Evolutionary conservation across 805 yeast species (phyloP), one percentile per base, ranked within the genome.

Genomic region (Candida insectorum): DNA sequence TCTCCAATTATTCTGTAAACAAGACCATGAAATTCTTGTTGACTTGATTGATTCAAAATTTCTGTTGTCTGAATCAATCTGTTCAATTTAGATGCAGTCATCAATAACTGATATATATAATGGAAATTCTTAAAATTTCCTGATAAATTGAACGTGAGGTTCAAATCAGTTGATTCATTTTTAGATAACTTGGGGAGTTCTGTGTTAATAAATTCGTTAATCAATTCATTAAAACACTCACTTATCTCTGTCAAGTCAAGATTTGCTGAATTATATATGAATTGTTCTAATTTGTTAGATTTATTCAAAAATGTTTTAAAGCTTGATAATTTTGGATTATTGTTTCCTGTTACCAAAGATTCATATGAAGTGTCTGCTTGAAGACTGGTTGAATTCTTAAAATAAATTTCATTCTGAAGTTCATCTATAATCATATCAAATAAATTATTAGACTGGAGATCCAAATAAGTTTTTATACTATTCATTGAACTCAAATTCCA

Each of bases 361-460:
- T 40, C 51, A 63, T 63, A 56, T 17, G 48, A 40, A 25, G 31
- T 43, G 21, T 20, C 16, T 7, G 32, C 42, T 40, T 25, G 27
- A 33, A 23, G 35, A 27, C 30, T 33, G 25, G 11, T 28, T 3
- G 29, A 30, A 13, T 30, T 29, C 29, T 43, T 43, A 20, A 40
- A 62, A 47, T 81, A 85, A n/a, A 85, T 62, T 36, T 85, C 81
- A 29, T 69, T 72, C 38, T 77, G 79, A 26, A 87, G 60, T 48
- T 88, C 95, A 41, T 85, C 95, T n/a, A 85, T 63, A 13, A 89
- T 63, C 41, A 76, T 75, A 29, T 81, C 87, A 48, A 82, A 81
- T 18, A 89, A 60, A 26, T 73, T 70, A 37, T 75, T 76, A 11
- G 74, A 69, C 42, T 80, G 88, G 3, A 62, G 50, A 31, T 75